Base-by-base conservation (phyloP, 805 yeast genomes). In the Ogataea minuta region DNA sequence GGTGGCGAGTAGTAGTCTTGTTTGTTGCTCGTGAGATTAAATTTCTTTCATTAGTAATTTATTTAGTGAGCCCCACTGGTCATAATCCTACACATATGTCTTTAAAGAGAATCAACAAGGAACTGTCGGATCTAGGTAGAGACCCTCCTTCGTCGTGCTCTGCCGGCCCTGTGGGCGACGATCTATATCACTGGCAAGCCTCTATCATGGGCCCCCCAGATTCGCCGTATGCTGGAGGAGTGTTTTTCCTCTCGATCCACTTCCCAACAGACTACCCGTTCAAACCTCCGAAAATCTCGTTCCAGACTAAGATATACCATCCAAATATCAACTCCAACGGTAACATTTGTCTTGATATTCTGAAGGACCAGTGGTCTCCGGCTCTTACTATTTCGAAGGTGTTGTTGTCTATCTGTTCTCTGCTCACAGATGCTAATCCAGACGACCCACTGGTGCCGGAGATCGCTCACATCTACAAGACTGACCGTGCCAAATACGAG, bases 231-330 rank as follows among this genome's bases (percentile, higher is more conserved):
- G 80, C 81, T 15, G 68, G 68, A 31, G 99, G 98, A 59, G 96
- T 91, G 31, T 93, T 93, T 68, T 93, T 93, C 76, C 77, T 93
- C 48, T 81, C 95, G 39, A 89, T 93, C 64, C 95, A 89, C 65
- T 93, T 93, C 84, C 99, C 99, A 63, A 90, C 98, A 43, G 98
- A 93, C 68, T 93, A 93, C 67, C 99, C 99, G 41, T 93, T 91
- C 75, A 93, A 93, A 71, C 97, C 99, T 42, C 99, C 99, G 50
- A 91, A 89, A 74, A 81, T 84, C 50, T 76, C 79, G 46, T 91
- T 91, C 75, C 88, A 95, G 53, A 91, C 99, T 34, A 86, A 90
- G 70, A 90, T 91, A 64, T 91, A 91, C 68, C 99, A 91, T 64
- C 98, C 98, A 57, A 91, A 91, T 70, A 91, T 91, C 71, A 90